A percentile compares a stretch with the other conserved stretches of the same genome.
Conservation (phyloP, 2,329 filamentous ascomycete genomes). For the Huntiella decipiens region DNA sequence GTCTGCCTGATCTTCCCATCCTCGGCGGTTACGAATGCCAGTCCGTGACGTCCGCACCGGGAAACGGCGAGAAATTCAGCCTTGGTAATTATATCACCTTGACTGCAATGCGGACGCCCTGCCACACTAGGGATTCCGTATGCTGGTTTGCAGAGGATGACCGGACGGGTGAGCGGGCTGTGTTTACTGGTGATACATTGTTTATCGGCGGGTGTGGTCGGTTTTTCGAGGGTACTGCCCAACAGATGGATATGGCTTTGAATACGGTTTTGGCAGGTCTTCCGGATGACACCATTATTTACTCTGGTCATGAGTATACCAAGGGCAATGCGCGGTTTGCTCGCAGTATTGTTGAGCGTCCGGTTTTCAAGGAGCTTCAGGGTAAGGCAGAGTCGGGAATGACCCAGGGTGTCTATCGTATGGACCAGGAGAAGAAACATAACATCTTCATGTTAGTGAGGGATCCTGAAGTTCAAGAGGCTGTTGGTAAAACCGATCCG, state of each 20-base stretch:
- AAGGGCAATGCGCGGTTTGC: slow-evolving; percentile 87
- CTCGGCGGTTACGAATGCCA: slow-evolving; percentile 79
- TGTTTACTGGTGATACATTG: slow-evolving; percentile 91
- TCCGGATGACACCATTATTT: slow-evolving; percentile 82
- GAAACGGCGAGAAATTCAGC: slow-evolving; percentile 57
- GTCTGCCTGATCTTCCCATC: slow-evolving; percentile 48
- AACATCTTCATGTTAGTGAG: slow-evolving; percentile 91
- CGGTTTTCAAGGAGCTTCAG: slow-evolving; percentile 52
- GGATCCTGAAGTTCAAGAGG: slow-evolving; percentile 67
- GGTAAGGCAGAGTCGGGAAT: slow-evolving; percentile 66
- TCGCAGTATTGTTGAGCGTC: slow-evolving; percentile 52
- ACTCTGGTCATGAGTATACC: slow-evolving; percentile 95
- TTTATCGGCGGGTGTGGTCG: slow-evolving; percentile 89
- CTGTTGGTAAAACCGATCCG: slow-evolving; percentile 61
- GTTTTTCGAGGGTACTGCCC: slow-evolving; percentile 83
- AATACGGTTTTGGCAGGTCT: slow-evolving; percentile 67
- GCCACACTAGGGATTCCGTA: slow-evolving; percentile 96
- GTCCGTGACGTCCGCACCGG: slow-evolving; percentile 57
- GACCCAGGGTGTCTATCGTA: slow-evolving; percentile 91
- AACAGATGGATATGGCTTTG: slow-evolving; percentile 82
- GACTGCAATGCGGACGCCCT: slow-evolving; percentile 78
- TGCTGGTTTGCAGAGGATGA: slow-evolving; percentile 77
- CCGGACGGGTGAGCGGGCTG: slow-evolving; percentile 42
- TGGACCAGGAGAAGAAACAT: slow-evolving; percentile 91
- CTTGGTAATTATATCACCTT: slow-evolving; percentile 48